These are phyloP conservation scores for Leccinum angustisporum DNA, from an alignment of 1,284 basidiomycete genomes.

Conservation along the genomic window DNA sequence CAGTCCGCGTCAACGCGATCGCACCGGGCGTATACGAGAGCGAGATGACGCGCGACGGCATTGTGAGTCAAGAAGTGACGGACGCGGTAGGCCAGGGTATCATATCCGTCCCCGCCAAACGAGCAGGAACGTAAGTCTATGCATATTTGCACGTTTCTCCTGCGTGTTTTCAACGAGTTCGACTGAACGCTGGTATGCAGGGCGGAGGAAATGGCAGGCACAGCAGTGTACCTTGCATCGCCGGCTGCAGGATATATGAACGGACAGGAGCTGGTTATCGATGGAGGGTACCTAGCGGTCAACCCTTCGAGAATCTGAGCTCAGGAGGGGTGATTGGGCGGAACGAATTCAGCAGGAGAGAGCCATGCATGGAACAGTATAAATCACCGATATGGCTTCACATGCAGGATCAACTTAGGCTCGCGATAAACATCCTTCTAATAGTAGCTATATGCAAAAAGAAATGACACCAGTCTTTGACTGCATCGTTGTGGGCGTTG, in stretches of 20 bases:
- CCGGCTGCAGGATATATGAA: slow-evolving; percentile 69
- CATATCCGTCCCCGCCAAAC: slow-evolving; percentile 55
- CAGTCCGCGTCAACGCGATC: slow-evolving; percentile 66
- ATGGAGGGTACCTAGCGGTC: slow-evolving; percentile 71
- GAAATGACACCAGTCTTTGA: slow-evolving; percentile 39
- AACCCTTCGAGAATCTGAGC: slow-evolving; percentile 51
- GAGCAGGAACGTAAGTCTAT: slow-evolving; percentile 64
- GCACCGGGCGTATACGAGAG: slow-evolving; percentile 74
- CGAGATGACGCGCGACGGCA: slow-evolving; percentile 66
- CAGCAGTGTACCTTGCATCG: slow-evolving; percentile 70
- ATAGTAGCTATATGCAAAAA: not conserved
- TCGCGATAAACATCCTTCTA: not conserved
- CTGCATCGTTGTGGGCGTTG: slow-evolving; percentile 63
- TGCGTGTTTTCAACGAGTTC: not conserved
- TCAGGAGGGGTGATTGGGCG: not conserved
- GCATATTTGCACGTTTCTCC: not conserved
- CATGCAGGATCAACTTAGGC: not conserved
- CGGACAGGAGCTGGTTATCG: slow-evolving; percentile 72
- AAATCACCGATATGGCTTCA: not conserved
- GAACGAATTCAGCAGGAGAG: not conserved
- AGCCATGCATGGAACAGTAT: not conserved
- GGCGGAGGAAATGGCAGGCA: slow-evolving; percentile 70
- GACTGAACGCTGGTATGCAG: slow-evolving; percentile 38
- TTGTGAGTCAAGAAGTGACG: slow-evolving; percentile 46
- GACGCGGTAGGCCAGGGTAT: slow-evolving; percentile 58